phyloP scores from a whole-genome alignment of 2,329 filamentous ascomycete genomes.

The Chrysosporium queenslandicum region DNA sequence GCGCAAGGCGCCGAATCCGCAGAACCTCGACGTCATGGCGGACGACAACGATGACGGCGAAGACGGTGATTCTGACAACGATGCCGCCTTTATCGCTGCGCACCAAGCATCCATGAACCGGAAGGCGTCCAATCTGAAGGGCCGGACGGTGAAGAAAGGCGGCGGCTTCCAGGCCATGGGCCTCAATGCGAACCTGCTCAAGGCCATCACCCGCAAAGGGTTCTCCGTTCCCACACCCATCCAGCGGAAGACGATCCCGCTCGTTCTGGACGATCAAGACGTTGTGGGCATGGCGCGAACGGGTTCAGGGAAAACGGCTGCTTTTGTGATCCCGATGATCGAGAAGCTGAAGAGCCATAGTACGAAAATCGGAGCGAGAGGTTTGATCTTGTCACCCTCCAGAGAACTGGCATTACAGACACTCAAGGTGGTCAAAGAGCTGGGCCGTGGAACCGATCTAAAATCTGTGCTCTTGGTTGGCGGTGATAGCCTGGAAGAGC shows the following conservation, averaged over 20 bases:
- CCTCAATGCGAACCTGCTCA: constrained; percentile 70
- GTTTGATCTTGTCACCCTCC: constrained; percentile 80
- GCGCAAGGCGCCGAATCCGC: constrained; percentile 36
- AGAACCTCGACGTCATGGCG: constrained; percentile 45
- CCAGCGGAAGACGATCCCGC: constrained; percentile 89
- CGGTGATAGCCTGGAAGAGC: constrained; percentile 90
- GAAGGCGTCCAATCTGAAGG: constrained; percentile 71
- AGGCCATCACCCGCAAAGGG: constrained; percentile 85
- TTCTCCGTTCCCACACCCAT: constrained; percentile 96
- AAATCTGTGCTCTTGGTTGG: constrained; percentile 85
- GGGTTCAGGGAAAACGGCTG: constrained; percentile 96
- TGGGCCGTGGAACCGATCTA: constrained; percentile 80
- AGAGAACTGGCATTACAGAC: constrained; percentile 92
- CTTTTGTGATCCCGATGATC: constrained; percentile 97
- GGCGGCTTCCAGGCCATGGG: constrained; percentile 96
- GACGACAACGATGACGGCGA: constrained; percentile 45
- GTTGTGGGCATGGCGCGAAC: constrained; percentile 98
- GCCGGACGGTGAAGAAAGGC: constrained; percentile 81
- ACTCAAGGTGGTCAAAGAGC: constrained; percentile 89
- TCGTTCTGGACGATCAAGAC: constrained; percentile 81
- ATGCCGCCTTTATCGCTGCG: constrained; percentile 84
- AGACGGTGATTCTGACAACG: constrained; percentile 49
- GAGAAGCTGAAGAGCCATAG: constrained; percentile 84
- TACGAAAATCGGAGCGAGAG: constrained; percentile 73
- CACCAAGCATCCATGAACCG: constrained; percentile 79